Base-by-base conservation (phyloP, 2,329 filamentous ascomycete species). In the Ophiostoma quercus region DNA sequence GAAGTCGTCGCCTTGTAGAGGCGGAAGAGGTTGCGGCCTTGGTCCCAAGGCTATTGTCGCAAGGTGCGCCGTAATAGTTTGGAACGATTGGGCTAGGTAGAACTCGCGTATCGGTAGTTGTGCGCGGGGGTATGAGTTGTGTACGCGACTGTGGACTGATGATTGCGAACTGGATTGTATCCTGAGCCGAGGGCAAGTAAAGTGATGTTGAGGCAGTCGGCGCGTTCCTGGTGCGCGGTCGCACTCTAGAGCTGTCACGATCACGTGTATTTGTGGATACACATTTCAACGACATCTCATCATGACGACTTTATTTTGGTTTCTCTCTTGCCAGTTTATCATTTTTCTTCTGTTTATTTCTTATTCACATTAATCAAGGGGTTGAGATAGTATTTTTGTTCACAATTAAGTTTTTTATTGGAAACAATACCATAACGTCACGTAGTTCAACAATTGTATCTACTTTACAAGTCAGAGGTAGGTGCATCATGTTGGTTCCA, bases 161-260 rank as follows among this genome's bases (percentile, higher is more conserved):
- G 60, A 14, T 11, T 29, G 25, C 25, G 57, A 32, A 19, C 14
- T 57, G 51, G 8, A 4, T 12, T 25, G 51, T 57, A n/a, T 25
- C 11, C 14, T 32, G 12, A 25, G 22, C 32, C 25, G 14, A 62
- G 25, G 22, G 57, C 25, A 29, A 32, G 25, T 65, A 16, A 37
- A 22, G 32, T 65, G 60, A 39, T 19, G 60, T 22, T 39, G 60
- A 34, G 57, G 60, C 32, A 39, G 60, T 14, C 37, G 60, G 60
- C 60, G 60, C 60, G 60, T 65, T 65, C 60, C 57, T 32, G 25
- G 25, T 54, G 57, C 57, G 57, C 57, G 57, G 57, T 62, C 57
- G 57, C 57, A 62, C 51, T 57, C 25, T 57, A 57, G 54, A 32
- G 60, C 16, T 65, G 29, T 65, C 19, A 8, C 2, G 19, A 25